A percentile compares a stretch with the other conserved stretches of the same genome.
phyloP scores from a whole-genome alignment of 2,329 filamentous ascomycete genomes.

The Fusarium anthophilum region DNA sequence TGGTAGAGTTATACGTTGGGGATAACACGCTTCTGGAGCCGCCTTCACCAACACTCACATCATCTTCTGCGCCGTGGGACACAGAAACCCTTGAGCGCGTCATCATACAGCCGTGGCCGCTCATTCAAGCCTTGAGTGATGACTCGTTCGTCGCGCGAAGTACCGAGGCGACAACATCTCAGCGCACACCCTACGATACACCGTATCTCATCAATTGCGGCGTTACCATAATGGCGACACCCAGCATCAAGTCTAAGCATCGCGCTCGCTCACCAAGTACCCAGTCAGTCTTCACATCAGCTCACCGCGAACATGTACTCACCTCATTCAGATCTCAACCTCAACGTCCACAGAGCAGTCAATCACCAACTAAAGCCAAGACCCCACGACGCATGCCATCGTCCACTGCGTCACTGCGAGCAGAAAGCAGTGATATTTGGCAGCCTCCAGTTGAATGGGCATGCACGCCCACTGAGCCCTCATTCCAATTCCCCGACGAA shows the following conservation, averaged over 20 bases:
- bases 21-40: not conserved
- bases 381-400: slow-evolving; percentile 18
- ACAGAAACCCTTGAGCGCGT: not conserved
- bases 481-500: not conserved
- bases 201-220: slow-evolving; percentile 20
- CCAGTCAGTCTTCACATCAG: slow-evolving; percentile 3
- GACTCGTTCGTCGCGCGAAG: slow-evolving; percentile 29
- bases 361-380: not conserved
- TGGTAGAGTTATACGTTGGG: not conserved
- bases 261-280: not conserved
- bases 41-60: not conserved
- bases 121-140: slow-evolving; percentile 24
- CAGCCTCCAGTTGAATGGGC: slow-evolving; percentile 21
- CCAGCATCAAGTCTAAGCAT: not conserved
- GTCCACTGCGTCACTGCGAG: not conserved
- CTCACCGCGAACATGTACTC: not conserved
- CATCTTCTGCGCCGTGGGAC: not conserved
- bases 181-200: slow-evolving; percentile 3
- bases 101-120: slow-evolving; percentile 9
- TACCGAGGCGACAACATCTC: slow-evolving; percentile 21
- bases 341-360: slow-evolving; percentile 9
- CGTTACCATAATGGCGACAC: slow-evolving; percentile 22
- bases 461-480: slow-evolving; percentile 19
- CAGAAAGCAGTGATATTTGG: slow-evolving; percentile 14
- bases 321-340: slow-evolving; percentile 7